phyloP scores from a whole-genome alignment of 768 basidiomycete species.

The Coprinopsis marcescibilis region DNA sequence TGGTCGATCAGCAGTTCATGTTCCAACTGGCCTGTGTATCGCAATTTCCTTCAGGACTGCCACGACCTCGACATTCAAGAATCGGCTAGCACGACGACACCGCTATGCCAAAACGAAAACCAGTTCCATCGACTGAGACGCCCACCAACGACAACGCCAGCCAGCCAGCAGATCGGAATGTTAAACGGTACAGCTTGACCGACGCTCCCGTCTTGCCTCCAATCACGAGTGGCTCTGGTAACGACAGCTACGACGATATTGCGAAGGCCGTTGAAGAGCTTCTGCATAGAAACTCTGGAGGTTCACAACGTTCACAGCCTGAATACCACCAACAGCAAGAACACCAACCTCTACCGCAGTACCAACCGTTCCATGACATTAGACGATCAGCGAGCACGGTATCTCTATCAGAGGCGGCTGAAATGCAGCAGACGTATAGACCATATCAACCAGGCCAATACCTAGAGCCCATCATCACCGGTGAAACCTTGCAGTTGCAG shows the following conservation, averaged over 20 bases:
- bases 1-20: not conserved
- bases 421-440: conserved; percentile 19
- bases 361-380: conserved; percentile 10
- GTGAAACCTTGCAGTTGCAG: conserved; percentile 55
- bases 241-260: conserved; percentile 13
- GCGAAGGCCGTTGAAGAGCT: conserved; percentile 18
- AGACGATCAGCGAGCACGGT: conserved; percentile 14
- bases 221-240: conserved; percentile 4
- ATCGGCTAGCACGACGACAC: not conserved
- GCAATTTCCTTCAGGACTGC: not conserved
- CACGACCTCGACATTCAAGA: not conserved
- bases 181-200: conserved; percentile 28
- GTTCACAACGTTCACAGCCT: conserved; percentile 2
- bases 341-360: not conserved
- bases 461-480: conserved; percentile 57
- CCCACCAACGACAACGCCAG: conserved; percentile 16
- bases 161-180: conserved; percentile 19
- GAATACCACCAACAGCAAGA: not conserved
- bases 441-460: conserved; percentile 60
- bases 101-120: conserved; percentile 28
- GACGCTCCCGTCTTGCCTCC: conserved; percentile 20
- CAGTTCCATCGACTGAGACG: conserved; percentile 21
- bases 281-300: conserved; percentile 13
- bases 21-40: not conserved
- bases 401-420: conserved; percentile 8